A percentile compares a stretch with the other conserved stretches of the same genome.
phyloP scores from a whole-genome alignment of 2,329 filamentous ascomycete species.

The Fusarium siculi region DNA sequence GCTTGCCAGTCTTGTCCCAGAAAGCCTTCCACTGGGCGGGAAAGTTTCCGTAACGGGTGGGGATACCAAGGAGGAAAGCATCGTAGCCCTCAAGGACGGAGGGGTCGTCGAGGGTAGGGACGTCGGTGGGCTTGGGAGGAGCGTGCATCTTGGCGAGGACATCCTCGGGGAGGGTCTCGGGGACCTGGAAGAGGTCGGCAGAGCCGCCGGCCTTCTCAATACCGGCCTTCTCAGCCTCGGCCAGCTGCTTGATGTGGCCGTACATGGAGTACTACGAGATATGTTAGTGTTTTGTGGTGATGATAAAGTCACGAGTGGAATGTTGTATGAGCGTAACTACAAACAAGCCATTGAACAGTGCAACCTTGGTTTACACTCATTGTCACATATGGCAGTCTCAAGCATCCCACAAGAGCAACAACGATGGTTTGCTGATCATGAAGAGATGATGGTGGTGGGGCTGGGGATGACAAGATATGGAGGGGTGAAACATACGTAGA shows the following conservation, averaged over 20 bases:
- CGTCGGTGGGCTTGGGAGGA: conserved; percentile 74
- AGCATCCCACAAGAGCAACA: not conserved
- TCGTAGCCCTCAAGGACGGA: conserved; percentile 78
- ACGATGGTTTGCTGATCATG: conserved; percentile 1
- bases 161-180: conserved; percentile 87
- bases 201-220: conserved; percentile 87
- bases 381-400: not conserved
- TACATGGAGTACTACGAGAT: conserved; percentile 86
- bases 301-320: not conserved
- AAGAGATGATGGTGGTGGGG: conserved; percentile 2
- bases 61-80: conserved; percentile 91
- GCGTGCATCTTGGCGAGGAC: conserved; percentile 93
- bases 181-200: conserved; percentile 85
- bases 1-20: conserved; percentile 89
- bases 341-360: not conserved
- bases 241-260: conserved; percentile 86
- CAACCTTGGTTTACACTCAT: not conserved
- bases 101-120: conserved; percentile 71
- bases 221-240: conserved; percentile 90
- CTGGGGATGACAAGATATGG: conserved; percentile 1
- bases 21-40: conserved; percentile 94
- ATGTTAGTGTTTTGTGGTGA: conserved; percentile 16
- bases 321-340: not conserved
- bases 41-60: conserved; percentile 97
- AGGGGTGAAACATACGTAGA: conserved; percentile 72